Evolutionary conservation across 192 early-diverging fungal genomes (phyloP).

Genomic region (Entomortierella beljakovae): DNA sequence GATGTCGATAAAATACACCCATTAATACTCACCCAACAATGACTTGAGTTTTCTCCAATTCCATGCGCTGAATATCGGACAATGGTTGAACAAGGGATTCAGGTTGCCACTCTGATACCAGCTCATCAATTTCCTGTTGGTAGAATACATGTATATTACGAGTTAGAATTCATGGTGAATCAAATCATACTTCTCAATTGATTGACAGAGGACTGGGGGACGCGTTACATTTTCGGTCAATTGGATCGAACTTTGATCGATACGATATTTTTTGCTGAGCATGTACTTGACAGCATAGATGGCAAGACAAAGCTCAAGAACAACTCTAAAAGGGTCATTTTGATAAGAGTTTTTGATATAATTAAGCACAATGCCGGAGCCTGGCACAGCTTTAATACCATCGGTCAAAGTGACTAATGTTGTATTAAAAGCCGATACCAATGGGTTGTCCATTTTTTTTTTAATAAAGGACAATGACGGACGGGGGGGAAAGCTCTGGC

Average conservation of each 20-base stretch:
- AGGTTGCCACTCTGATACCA: slow-evolving; percentile 95
- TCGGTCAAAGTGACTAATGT: slow-evolving; percentile 54
- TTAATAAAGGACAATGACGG: too few relatives aligned
- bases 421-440: slow-evolving; percentile 53
- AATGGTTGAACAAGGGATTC: slow-evolving; percentile 88
- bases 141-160: neutral
- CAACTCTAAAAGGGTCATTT: slow-evolving; percentile 88
- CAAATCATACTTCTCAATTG: too few relatives aligned
- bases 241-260: slow-evolving; percentile 78
- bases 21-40: slow-evolving; percentile 66
- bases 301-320: slow-evolving; percentile 87
- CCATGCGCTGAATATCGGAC: slow-evolving; percentile 75
- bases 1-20: neutral
- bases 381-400: slow-evolving; percentile 67
- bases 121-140: slow-evolving; percentile 90
- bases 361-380: slow-evolving; percentile 74
- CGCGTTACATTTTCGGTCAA: slow-evolving; percentile 82
- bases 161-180: too few relatives aligned
- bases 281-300: slow-evolving; percentile 92
- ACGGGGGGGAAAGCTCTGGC: too few relatives aligned
- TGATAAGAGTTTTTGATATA: slow-evolving; percentile 93
- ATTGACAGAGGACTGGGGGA: neutral
- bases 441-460: slow-evolving; percentile 41
- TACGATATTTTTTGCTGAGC: slow-evolving; percentile 81
- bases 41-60: slow-evolving; percentile 82